Base-by-base conservation (phyloP, 768 basidiomycete genomes). In the Chiua virens region DNA sequence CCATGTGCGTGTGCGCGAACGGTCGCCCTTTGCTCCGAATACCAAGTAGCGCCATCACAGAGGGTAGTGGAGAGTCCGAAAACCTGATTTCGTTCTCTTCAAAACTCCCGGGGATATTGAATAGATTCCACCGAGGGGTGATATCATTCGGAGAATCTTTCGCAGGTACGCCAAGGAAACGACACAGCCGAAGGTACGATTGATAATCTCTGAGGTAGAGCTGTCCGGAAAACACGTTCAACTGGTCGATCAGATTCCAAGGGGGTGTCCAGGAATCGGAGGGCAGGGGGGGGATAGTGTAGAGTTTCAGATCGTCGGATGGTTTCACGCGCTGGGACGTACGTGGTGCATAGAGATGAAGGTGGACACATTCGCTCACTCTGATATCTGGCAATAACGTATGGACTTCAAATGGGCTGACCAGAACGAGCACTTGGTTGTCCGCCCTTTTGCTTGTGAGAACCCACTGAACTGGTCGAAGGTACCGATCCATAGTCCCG, bases 261-360 rank as follows among this genome's bases (percentile, higher is more conserved):
- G 28, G 28, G 5, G 28, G 28, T 5, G 28, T 30, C 28, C 28
- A 30, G 28, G 25, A 25, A 8, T 10, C 28, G 11, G 50, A 45
- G 0, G n/a, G n/a, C n/a, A 48, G 8, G 2, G 50, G 30, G 21
- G 57, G 61, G 25, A 56, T 41, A 6, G 22, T 14, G n/a, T 52
- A 39, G 5, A 62, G 46, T 7, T 5, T 34, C 7, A 66, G 60
- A 27, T 68, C 56, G 25, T 79, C 76, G 36, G 69, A 70, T 14
- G 72, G 53, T 27, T 59, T 58, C 67, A 71, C 71, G 3, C 58
- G 60, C 17, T 59, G 41, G 1, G 61, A 68, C 32, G 70, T 70
- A 4, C 71, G 60, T 8, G 76, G 73, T 7, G 73, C 55, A 49
- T 78, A 78, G 1, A n/a, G n/a, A n/a, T n/a, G n/a, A n/a, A n/a